Percentiles rank a stretch among this genome's conserved stretches.
These are phyloP conservation scores for Talaromyces sp. DNA, from an alignment of 2,329 filamentous ascomycete genomes.

Conservation along the genomic window DNA sequence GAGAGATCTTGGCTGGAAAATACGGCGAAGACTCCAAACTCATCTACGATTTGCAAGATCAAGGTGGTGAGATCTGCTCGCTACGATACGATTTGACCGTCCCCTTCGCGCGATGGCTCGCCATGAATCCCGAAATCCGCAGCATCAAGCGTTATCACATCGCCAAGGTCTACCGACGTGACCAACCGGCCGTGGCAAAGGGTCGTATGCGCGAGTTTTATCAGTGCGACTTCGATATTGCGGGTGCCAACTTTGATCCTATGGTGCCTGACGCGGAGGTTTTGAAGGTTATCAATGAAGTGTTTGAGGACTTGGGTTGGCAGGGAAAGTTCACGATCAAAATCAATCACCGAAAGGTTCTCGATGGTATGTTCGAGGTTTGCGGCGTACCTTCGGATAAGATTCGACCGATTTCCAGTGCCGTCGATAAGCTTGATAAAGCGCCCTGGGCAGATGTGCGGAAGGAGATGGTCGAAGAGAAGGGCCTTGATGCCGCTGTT, in stretches of 20 bases:
- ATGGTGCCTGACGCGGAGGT: conserved; percentile 94
- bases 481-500: conserved; percentile 71
- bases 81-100: conserved; percentile 85
- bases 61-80: conserved; percentile 80
- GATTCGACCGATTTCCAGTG: conserved; percentile 83
- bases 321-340: conserved; percentile 78
- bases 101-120: conserved; percentile 86
- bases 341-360: conserved; percentile 89
- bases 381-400: conserved; percentile 85
- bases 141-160: conserved; percentile 94
- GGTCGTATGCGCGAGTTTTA: conserved; percentile 95
- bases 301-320: conserved; percentile 78
- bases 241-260: conserved; percentile 71
- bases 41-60: conserved; percentile 85
- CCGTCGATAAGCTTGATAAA: conserved; percentile 96
- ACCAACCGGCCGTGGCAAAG: conserved; percentile 82
- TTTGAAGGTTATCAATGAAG: conserved; percentile 76
- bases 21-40: conserved; percentile 91
- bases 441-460: conserved; percentile 83
- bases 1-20: conserved; percentile 82
- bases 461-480: conserved; percentile 90
- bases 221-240: conserved; percentile 96
- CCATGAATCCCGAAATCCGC: conserved; percentile 80
- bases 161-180: conserved; percentile 81
- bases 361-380: conserved; percentile 88